Base-by-base conservation (phyloP, 2,329 filamentous ascomycete genomes). In the Sporothrix pseudoabietina region DNA sequence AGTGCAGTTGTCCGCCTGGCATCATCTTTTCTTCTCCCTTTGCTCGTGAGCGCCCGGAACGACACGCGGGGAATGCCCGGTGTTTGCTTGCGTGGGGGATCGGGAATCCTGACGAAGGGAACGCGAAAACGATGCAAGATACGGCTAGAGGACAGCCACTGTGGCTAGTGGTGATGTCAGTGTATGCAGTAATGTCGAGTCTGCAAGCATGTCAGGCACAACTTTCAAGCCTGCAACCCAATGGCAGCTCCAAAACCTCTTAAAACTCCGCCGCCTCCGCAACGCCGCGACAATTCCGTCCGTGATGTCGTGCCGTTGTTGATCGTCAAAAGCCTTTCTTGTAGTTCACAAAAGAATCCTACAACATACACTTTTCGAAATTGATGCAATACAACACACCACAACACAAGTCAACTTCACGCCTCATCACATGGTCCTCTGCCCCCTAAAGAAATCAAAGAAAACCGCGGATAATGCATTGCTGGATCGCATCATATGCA, bases 51-150 rank as follows among this genome's bases (percentile, higher is more conserved):
- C 9, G 55, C n/a, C 4, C 39, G 4, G 39, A 65, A 3, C 10
- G 52, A 14, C 12, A n/a, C n/a, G 10, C n/a, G 61, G 61, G 61
- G n/a, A 44, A 26, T 65, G 39, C 22, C 16, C 39, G 61, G 61
- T 19, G 61, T 65, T 47, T 65, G 61, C 39, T 65, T n/a, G n/a
- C 4, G 61, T 65, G n/a, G 35, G 26, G 57, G 32, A 61, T 39
- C 57, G 30, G 32, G 26, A 19, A 57, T 14, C 12, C 12, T 4
- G 57, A 63, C 35, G 26, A 14, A 5, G 16, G 57, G n/a, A 41
- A 55, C 22, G 22, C 52, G 22, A 6, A 22, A 41, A 49, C 44
- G 44, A 49, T 16, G 14, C 14, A 16, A 19, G 7, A 9, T 26
- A 26, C 26, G 26, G 26, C 26, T 26, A 35, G 9, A 41, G 32